Evolutionary conservation across 352 stramenopile species (phyloP), one percentile per base, ranked within the genome.

Genomic region (Blastocystis sp.): DNA sequence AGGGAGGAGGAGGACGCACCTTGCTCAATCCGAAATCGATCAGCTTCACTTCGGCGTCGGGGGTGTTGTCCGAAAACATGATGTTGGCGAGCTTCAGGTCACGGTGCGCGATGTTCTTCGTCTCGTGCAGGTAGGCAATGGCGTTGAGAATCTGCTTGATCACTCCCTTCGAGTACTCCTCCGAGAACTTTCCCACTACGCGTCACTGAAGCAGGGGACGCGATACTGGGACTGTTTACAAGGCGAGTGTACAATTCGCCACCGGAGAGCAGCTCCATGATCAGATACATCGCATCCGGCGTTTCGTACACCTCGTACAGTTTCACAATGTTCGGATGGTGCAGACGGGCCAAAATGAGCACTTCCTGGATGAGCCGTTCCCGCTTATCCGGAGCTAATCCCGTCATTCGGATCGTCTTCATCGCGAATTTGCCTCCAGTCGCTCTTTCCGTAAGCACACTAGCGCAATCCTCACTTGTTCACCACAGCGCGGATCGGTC

Each of bases 11-110:
- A 76, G 48, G 42, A 48, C 17, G 48, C 17, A 76, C 19, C 6
- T 80, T 80, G 38, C 65, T 81, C 43, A 88, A 24, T 21, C 78
- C 78, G 42, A 88, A 88, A 54, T 88, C 78, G 43, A 88, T 81
- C 66, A 88, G 66, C 42, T 88, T 88, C 21, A 88, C 42, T 11
- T 88, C 78, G 3, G 34, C 66, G 48, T 88, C 24, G 1, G 66
- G 70, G 69, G 28, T 82, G 34, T 69, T 80, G 59, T 80, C 21
- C 6, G 52, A 21, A 38, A 70, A 82, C 45, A 82, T 68, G 61
- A 82, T 82, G 40, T 82, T 82, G 17, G 74, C 59, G 17, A 82
- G 61, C 74, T 82, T 82, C 14, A 82, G 40, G 3, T 82, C 74
- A 3, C 74, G 74, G 34, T 82, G 74, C 4, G 74, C 74, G 52